Evolutionary conservation across 23 red algal genomes (phyloP).

Genomic region (Pyropia yezoensis): DNA sequence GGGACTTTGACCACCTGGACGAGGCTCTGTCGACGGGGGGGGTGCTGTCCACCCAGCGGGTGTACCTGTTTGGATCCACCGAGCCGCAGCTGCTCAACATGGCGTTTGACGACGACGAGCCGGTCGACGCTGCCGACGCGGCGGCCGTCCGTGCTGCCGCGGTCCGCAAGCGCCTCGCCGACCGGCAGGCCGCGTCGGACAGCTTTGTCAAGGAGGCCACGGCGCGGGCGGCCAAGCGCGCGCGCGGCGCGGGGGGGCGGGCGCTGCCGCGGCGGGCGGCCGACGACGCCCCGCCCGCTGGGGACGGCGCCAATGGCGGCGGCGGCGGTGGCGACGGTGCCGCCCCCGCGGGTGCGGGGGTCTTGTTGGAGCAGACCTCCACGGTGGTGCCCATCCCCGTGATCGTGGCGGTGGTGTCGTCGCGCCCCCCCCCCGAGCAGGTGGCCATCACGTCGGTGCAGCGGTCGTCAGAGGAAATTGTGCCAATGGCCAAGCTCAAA

Average conservation of each 20-base stretch:
- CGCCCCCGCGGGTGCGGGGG: too few relatives aligned
- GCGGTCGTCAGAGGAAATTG: slow-evolving; percentile 80
- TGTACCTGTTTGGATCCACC: slow-evolving; percentile 86
- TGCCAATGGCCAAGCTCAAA: slow-evolving; percentile 72
- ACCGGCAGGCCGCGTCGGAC: too few relatives aligned
- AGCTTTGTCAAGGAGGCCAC: too few relatives aligned
- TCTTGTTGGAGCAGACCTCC: slow-evolving; percentile 1
- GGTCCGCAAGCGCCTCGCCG: too few relatives aligned
- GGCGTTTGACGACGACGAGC: slow-evolving; percentile 19
- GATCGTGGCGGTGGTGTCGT: slow-evolving; percentile 68
- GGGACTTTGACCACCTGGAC: slow-evolving; percentile 97
- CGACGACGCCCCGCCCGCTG: too few relatives aligned
- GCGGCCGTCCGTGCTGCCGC: too few relatives aligned
- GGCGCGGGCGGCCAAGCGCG: too few relatives aligned
- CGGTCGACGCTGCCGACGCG: too few relatives aligned
- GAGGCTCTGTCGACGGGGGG: slow-evolving; percentile 52
- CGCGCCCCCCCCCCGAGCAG: slow-evolving; percentile 51
- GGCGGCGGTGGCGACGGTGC: too few relatives aligned
- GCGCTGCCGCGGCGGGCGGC: too few relatives aligned
- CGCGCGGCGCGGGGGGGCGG: too few relatives aligned
- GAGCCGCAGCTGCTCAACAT: slow-evolving; percentile 72
- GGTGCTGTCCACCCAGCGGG: slow-evolving; percentile 5
- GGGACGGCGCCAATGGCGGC: too few relatives aligned
- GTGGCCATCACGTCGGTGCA: slow-evolving; percentile 96
- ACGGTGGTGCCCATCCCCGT: slow-evolving; percentile 76